Percentiles rank a stretch among this genome's conserved stretches.
These are phyloP conservation scores for Gymnopus androsaceus DNA, from an alignment of 1,284 basidiomycete genomes.

Conservation along the genomic window DNA sequence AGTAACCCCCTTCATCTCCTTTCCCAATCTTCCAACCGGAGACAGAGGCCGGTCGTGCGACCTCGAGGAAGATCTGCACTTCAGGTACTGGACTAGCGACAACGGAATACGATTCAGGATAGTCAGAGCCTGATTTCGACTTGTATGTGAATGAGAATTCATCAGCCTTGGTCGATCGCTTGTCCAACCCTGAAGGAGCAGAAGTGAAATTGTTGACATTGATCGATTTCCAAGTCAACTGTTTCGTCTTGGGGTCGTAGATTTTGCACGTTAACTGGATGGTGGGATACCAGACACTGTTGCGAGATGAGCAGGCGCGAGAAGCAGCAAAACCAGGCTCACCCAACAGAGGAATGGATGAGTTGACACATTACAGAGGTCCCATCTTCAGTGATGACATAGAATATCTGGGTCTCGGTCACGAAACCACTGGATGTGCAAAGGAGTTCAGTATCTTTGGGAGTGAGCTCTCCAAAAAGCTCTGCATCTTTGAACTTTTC, in stretches of 20 bases:
- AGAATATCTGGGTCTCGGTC: constrained; percentile 93
- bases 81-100: constrained; percentile 80
- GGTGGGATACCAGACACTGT: constrained; percentile 82
- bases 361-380: constrained; percentile 86
- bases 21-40: constrained; percentile 93
- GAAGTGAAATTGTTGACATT: constrained; percentile 86
- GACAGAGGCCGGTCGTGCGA: constrained; percentile 67
- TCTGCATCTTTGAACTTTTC: constrained; percentile 54
- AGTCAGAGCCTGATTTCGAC: constrained; percentile 61
- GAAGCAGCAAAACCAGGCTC: constrained; percentile 21
- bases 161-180: constrained; percentile 87
- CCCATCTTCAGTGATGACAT: constrained; percentile 84
- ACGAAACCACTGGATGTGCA: constrained; percentile 79
- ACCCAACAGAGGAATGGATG: constrained; percentile 96
- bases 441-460: constrained; percentile 81
- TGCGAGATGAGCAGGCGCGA: constrained; percentile 5
- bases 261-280: constrained; percentile 96
- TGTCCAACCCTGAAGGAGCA: constrained; percentile 76
- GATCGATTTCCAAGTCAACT: constrained; percentile 86
- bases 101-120: constrained; percentile 79
- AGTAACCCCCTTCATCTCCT: constrained; percentile 86
- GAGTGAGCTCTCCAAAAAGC: constrained; percentile 70
- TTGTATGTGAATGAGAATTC: constrained; percentile 84
- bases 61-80: constrained; percentile 79
- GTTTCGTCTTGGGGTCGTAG: constrained; percentile 79